phyloP scores from a whole-genome alignment of 2,329 filamentous ascomycete genomes.

The Ophiocordyceps unilateralis region DNA sequence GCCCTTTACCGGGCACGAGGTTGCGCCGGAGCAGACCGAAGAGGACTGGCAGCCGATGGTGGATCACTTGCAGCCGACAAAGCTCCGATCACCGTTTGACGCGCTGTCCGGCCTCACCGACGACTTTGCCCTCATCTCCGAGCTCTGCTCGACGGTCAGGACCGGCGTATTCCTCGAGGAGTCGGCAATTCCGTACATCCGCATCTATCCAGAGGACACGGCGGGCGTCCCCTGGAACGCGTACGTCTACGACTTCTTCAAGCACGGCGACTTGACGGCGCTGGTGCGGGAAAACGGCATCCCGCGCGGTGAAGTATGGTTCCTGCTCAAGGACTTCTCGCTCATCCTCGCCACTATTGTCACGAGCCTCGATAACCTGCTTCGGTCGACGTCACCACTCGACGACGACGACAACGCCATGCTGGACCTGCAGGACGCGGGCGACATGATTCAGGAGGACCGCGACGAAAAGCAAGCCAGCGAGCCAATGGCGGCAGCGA shows the following conservation, averaged over 20 bases:
- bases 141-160: slow-evolving; percentile 49
- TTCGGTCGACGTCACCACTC: slow-evolving; percentile 15
- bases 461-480: background rate
- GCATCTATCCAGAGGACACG: slow-evolving; percentile 39
- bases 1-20: slow-evolving; percentile 37
- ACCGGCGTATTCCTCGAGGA: slow-evolving; percentile 59
- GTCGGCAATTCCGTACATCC: slow-evolving; percentile 52
- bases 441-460: slow-evolving; percentile 19
- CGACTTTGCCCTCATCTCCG: slow-evolving; percentile 43
- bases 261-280: slow-evolving; percentile 46
- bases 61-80: slow-evolving; percentile 18
- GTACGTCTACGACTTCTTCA: slow-evolving; percentile 62
- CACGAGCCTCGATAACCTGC: slow-evolving; percentile 40
- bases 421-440: slow-evolving; percentile 24
- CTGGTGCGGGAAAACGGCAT: slow-evolving; percentile 50
- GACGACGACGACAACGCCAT: slow-evolving; percentile 11
- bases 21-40: slow-evolving; percentile 14
- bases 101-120: slow-evolving; percentile 54
- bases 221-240: slow-evolving; percentile 36
- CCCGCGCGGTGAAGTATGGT: slow-evolving; percentile 53
- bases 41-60: background rate
- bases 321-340: slow-evolving; percentile 42
- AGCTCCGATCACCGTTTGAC: slow-evolving; percentile 49
- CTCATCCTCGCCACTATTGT: slow-evolving; percentile 53
- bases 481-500: background rate